Base-by-base conservation (phyloP, 2,329 filamentous ascomycete species). In the Periconia digitata region DNA sequence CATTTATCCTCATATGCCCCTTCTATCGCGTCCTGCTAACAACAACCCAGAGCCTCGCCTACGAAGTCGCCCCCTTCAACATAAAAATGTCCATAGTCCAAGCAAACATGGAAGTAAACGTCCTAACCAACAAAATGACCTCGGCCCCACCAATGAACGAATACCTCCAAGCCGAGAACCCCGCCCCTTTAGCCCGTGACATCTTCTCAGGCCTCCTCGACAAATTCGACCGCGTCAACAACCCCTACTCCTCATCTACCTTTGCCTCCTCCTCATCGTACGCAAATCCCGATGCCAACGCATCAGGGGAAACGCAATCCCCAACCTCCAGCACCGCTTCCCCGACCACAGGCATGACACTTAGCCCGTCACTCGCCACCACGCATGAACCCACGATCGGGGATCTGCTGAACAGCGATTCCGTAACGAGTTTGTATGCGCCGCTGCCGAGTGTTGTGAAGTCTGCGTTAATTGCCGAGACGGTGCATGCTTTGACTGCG, bases 41-140 rank as follows among this genome's bases (percentile, higher is more conserved):
- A 45, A 20, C 13, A 8, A 2, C 21, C 2, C 51, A 80, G 77
- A 84, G 90, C 50, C 80, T 99, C 20, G 92, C 92, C 1, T 99
- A 96, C 72, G 94, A 99, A 73, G 88, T 99, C 55, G 72, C 92
- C 0, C 94, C 94, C 0, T 97, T 97, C 77, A 96, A 96, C 73
- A 85, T 97, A 75, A 95, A 92, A 72, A 84, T 97, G 71, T 96
- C 91, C 35, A 92, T 97, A 58, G 87, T 99, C 38, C 92, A 99
- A 76, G 91, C 92, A 21, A 95, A 91, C 72, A 90, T 96, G 74
- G 92, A 97, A 75, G 89, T 96, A 53, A 85, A 87, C 55, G 85
- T 90, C 24, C 79, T 97, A 48, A 94, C 90, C 22, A 95, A 95
- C 73, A 85, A 87, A 47, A 87, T 97, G 60, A 87, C 85, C 41